A percentile compares a stretch with the other conserved stretches of the same genome.
These are phyloP conservation scores for Aureobasidium mangrovei DNA, from an alignment of 2,329 filamentous ascomycete species.

Conservation along the genomic window DNA sequence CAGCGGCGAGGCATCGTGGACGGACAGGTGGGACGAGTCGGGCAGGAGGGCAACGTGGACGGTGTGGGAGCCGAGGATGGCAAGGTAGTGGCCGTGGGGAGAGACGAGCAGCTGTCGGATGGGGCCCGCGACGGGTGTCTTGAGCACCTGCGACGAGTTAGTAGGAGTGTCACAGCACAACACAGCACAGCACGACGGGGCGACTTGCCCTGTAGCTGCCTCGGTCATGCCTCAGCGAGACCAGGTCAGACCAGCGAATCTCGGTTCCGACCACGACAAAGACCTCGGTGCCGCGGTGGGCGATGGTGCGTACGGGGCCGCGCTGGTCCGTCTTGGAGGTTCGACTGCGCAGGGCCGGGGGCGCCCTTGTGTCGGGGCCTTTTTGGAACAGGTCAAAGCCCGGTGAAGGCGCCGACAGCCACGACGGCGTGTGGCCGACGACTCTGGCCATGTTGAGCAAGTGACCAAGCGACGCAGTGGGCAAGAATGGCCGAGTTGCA, in stretches of 20 bases:
- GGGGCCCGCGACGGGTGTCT: constrained; percentile 66
- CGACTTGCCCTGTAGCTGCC: constrained; percentile 1
- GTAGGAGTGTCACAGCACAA: background rate
- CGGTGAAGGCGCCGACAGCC: constrained; percentile 70
- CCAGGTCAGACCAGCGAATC: constrained; percentile 83
- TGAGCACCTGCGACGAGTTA: constrained; percentile 52
- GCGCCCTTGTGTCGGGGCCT: constrained; percentile 17
- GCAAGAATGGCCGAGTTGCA: background rate
- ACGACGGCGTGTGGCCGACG: constrained; percentile 74
- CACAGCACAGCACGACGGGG: background rate
- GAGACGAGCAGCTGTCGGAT: constrained; percentile 82
- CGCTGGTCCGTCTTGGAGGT: constrained; percentile 14
- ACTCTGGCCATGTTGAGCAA: constrained; percentile 66
- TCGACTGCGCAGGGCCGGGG: constrained; percentile 14
- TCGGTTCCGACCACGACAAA: constrained; percentile 85
- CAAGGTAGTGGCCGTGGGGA: constrained; percentile 71
- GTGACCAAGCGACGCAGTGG: background rate
- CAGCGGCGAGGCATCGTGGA: constrained; percentile 57
- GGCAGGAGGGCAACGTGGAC: constrained; percentile 82
- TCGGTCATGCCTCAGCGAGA: constrained; percentile 58
- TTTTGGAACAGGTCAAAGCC: constrained; percentile 68
- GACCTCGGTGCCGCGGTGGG: constrained; percentile 73
- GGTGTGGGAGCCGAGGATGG: constrained; percentile 78
- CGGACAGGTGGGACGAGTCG: constrained; percentile 65
- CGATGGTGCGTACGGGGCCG: constrained; percentile 56